Evolutionary conservation across 139 green algal species (phyloP).

Genomic region (Deuterostichococcus epilithicus): DNA sequence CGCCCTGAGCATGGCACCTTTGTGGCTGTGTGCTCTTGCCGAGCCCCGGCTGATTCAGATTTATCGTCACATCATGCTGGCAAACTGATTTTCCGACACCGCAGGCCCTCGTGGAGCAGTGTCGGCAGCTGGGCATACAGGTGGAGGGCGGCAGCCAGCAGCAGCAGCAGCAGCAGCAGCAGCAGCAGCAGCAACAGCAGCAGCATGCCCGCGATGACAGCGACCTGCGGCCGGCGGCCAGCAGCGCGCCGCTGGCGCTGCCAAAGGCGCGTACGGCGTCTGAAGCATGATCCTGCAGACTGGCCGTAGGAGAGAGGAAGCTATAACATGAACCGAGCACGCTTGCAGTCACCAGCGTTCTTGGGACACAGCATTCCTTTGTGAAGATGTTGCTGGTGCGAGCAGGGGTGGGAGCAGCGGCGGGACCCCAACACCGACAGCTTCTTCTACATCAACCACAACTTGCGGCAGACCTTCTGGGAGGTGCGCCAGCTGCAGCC

Average conservation of each 20-base stretch:
- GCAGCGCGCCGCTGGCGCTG: not conserved
- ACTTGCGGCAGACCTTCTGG: conserved; percentile 85
- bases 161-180: conserved; percentile 22
- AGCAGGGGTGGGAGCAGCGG: conserved; percentile 83
- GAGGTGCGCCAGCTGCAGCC: conserved; percentile 3
- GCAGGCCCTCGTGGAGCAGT: conserved; percentile 54
- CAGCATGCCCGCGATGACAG: conserved; percentile 1
- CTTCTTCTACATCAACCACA: conserved; percentile 95
- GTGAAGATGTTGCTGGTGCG: not conserved
- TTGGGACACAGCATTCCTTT: no score
- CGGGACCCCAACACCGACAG: conserved; percentile 67
- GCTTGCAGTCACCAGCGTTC: no score
- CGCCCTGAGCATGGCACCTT: not conserved
- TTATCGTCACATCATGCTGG: not conserved
- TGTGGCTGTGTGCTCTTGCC: not conserved
- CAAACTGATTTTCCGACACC: no score
- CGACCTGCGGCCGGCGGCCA: not conserved
- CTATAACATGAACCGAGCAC: not conserved
- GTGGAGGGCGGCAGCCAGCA: conserved; percentile 39
- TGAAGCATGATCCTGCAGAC: conserved; percentile 1
- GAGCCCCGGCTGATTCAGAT: not conserved
- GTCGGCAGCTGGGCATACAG: conserved; percentile 56
- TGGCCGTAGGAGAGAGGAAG: not conserved
- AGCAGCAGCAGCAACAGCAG: conserved; percentile 13
- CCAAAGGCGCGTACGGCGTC: not conserved